Conservation (phyloP, 23 red algal species). For the Gracilariopsis chorda region DNA sequence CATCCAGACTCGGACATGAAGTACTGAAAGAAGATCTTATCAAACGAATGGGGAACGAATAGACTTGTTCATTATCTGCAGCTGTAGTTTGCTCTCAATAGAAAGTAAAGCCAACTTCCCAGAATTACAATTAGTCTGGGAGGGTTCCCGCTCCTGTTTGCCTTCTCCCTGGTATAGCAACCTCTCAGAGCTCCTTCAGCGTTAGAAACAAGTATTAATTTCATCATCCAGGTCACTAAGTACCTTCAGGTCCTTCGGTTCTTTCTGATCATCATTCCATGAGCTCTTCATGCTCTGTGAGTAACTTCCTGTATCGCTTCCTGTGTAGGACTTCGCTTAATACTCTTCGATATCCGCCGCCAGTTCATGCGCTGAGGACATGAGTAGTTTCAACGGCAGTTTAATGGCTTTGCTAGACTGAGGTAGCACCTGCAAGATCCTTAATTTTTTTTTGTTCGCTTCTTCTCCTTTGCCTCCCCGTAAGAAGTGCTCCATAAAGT, state of each 20-base stretch:
- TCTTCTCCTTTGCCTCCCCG: background rate
- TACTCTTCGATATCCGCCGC: background rate
- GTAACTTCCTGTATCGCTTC: no score
- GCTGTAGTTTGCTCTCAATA: no score
- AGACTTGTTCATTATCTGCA: background rate
- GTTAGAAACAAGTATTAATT: background rate
- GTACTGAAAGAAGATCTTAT: background rate
- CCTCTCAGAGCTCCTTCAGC: background rate
- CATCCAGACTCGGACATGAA: background rate
- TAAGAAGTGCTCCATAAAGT: background rate
- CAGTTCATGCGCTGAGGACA: background rate
- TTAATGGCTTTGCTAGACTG: background rate
- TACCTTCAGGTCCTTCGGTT: no score
- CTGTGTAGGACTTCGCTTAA: background rate
- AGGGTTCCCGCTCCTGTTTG: background rate
- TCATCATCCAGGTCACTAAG: slow-evolving; percentile 18
- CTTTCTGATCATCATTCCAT: no score
- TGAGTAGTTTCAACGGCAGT: background rate
- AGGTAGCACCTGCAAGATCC: background rate
- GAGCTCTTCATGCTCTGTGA: no score
- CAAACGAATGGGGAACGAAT: background rate
- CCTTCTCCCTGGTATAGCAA: background rate
- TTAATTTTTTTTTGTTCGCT: background rate
- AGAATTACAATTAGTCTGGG: background rate
- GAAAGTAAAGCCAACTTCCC: background rate